Base-by-base conservation (phyloP, 768 basidiomycete species). In the Suillus tomentosus region DNA sequence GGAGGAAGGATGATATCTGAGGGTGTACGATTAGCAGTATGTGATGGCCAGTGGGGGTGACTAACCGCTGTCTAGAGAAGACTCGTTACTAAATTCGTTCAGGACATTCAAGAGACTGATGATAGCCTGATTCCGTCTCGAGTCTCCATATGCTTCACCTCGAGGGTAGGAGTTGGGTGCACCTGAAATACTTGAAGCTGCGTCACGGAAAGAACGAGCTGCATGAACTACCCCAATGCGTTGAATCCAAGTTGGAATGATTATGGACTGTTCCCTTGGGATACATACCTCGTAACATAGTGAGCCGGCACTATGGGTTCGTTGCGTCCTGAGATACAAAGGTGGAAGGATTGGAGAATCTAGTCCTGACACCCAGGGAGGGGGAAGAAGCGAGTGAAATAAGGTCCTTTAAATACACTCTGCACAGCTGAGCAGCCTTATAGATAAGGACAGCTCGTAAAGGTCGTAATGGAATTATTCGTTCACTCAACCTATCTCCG, bases 41-140 rank as follows among this genome's bases (percentile, higher is more conserved):
- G 39, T 37, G 15, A 53, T 31, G 17, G 6, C 2, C 47, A 53
- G 48, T 11, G 51, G 40, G 31, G 5, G 19, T 34, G 34, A 74
- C 79, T 62, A 54, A 79, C 82, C 75, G n/a, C 71, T 55, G 11
- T 73, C 74, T 5, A 76, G 62, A 34, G 72, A 76, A 27, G 72
- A 74, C 62, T 84, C 82, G 48, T 75, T 76, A 64, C 70, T 77
- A 58, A 85, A 48, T 63, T 85, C 83, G 15, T 74, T 75, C 53
- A 84, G 70, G 56, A 80, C 77, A 66, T 84, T 82, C 59, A 84
- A 73, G 61, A 84, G 68, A 48, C 77, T 82, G 45, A 80, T 72
- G 51, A 84, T 69, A 9, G 83, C 81, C 68, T 83, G 80, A 67
- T 78, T 82, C 62, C 83, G 78, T 64, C 50, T 76, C 55, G 76